Base-by-base conservation (phyloP, 202 grass and related monocot species). In the Panicum virgatum region DNA sequence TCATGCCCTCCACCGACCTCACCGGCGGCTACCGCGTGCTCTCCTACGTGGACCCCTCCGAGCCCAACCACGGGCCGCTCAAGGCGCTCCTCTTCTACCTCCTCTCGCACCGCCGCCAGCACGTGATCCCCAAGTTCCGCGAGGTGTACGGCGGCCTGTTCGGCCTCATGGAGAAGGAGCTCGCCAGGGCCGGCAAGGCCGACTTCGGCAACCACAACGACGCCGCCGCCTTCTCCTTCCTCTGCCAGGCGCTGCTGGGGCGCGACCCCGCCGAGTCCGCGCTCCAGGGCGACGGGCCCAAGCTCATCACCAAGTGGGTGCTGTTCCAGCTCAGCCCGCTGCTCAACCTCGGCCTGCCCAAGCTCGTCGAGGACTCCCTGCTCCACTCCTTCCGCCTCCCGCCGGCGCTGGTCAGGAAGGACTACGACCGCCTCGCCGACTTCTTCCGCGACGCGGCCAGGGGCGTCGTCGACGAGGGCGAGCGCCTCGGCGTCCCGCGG, bases 341-440 rank as follows among this genome's bases (percentile, higher is more conserved):
- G 69, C 61, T 98, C 30, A 91, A 48, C 54, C 88, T 98, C 30
- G 96, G 96, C 59, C 86, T 98, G 37, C 96, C 96, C 44, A 86
- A 71, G 23, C 87, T 87, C 73, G 37, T 95, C 3, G 96, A 98
- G 87, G 96, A 98, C 85, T 62, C 88, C 7, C 53, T 95, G 1
- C 79, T 98, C 34, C 96, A 95, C 87, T 83, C 89, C 1, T 95
- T 98, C 87, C 89, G 88, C 52, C 88, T 98, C 61, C 96, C 96
- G 29, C 68, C 96, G 15, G 90, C 80, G 61, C 87, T 98, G 30
- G 66, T 95, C 3, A 82, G 20, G 62, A 88, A 84, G 23, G 96
- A 95, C 91, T 98, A 98, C 76, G 86, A 64, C 15, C 89, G 89
- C 34, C 80, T 97, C 23, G 88, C 84, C 62, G 89, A 80, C 64